Base-by-base conservation (phyloP, 352 stramenopile genomes). In the Pythium sp. region DNA sequence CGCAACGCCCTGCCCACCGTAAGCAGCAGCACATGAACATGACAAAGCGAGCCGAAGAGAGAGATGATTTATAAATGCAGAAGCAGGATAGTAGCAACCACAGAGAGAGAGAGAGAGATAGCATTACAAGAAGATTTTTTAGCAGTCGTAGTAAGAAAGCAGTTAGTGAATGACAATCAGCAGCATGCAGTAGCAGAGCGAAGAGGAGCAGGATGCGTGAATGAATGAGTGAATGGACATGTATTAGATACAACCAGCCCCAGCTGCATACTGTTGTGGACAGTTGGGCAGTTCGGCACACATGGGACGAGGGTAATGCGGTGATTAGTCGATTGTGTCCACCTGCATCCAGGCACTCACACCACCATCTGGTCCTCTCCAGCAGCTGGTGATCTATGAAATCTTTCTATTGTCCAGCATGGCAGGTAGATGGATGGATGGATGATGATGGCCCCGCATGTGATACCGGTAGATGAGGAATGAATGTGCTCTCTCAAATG, bases 1-100 rank as follows among this genome's bases (percentile, higher is more conserved):
- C 77, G 79, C 36, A 84, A 91, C 69, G 14, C 20, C 3, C 2
- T 3, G 11, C 9, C 47, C 22, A 26, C 62, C 34, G 5, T 38
- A n/a, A 58, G 26, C 26, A 56, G 47, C 6, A 58, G 53, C 24
- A 9, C 24, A 58, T 58, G 53, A 46, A 43, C 20, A 32, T 57
- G 51, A 57, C 24, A 18, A 57, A 7, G 9, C 9, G 32, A 38
- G 9, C 32, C 32, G 24, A 32, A 34, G 24, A 57, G 22, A 24
- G 47, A 55, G 24, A 57, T 57, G 51, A 58, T 58, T 58, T 58
- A 58, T 58, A 58, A 57, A 57, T 57, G 51, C 51, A 34, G 51
- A 32, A 46, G 38, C 53, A 58, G 38, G 53, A 38, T 58, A 58
- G 26, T 57, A 32, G 51, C 49, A 56, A 30, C 24, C 47, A 57